Evolutionary conservation across 2,329 filamentous ascomycete species (phyloP), one percentile per base, ranked within the genome.

Genomic region (Penicillium sp.): DNA sequence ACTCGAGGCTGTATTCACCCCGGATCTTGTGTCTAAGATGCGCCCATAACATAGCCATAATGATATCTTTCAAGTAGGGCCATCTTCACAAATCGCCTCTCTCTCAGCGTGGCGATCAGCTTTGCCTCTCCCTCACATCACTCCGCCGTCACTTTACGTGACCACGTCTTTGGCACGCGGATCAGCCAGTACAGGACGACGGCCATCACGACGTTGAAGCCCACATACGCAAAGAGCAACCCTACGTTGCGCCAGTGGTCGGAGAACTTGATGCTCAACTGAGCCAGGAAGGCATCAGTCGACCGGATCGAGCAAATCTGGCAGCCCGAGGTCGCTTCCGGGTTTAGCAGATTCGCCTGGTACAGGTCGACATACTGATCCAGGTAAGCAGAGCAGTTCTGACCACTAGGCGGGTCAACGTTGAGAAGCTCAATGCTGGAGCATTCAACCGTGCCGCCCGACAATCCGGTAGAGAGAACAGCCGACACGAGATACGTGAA

Each of bases 351-450:
- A 62, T 87, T 88, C 0, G 88, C 89, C 0, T 74, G 60, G n/a
- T 73, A 74, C 0, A 73, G 77, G 0, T 78, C 59, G 5, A 86
- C 79, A 68, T 88, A 92, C 1, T 74, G 75, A 1, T 78, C 79
- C 0, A 89, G 87, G 67, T 91, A 92, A 0, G 80, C 69, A 0
- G 72, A 69, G 68, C 90, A 94, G 0, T 86, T 89, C 68, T 87
- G 79, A 3, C 84, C 85, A 0, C 82, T 72, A 0, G 90, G 89
- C 0, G 86, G 80, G 17, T 66, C 62, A 20, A 78, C 61, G 15
- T 64, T 62, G 39, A 76, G 67, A 5, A 75, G 54, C 48, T 78
- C 76, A 20, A 71, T 71, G n/a, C 64, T 52, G 1, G 73, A 71
- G 57, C 76, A 78, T 8, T 67, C 22, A 8, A 76, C 72, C 0